A percentile compares a stretch with the other conserved stretches of the same genome.
These are phyloP conservation scores for Melocanna baccifera DNA, from an alignment of 176 grass and related monocot genomes.

Conservation along the genomic window DNA sequence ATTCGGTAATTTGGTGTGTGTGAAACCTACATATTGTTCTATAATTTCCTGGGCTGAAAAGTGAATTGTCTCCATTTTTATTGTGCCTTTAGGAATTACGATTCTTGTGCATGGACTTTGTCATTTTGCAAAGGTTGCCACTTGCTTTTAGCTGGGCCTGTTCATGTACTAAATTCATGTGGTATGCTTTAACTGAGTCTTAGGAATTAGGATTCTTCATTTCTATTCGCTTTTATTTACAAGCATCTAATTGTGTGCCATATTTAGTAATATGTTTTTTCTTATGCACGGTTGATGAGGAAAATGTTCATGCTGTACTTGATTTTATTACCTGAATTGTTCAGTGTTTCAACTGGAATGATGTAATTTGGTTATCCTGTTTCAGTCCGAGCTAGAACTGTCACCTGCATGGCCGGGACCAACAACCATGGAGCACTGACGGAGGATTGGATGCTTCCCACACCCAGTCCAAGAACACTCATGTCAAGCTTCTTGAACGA, in stretches of 20 bases:
- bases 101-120: neutral
- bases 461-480: conserved; percentile 59
- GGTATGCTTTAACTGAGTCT: neutral
- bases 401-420: conserved; percentile 28
- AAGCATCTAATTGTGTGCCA: neutral
- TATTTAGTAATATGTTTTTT: neutral
- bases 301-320: neutral
- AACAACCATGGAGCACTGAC: conserved; percentile 34
- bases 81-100: neutral
- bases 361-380: conserved; percentile 6
- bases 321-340: neutral
- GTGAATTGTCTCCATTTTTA: neutral
- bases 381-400: neutral
- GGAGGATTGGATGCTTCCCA: conserved; percentile 69
- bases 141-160: neutral
- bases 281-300: neutral
- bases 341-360: neutral
- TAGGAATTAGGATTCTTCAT: neutral
- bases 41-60: neutral
- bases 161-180: neutral
- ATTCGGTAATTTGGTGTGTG: conserved; percentile 11
- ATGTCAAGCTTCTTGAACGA: conserved; percentile 58
- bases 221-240: neutral
- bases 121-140: neutral
- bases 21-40: neutral